phyloP scores from a whole-genome alignment of 1,284 basidiomycete genomes.

The Agaricales sp. region DNA sequence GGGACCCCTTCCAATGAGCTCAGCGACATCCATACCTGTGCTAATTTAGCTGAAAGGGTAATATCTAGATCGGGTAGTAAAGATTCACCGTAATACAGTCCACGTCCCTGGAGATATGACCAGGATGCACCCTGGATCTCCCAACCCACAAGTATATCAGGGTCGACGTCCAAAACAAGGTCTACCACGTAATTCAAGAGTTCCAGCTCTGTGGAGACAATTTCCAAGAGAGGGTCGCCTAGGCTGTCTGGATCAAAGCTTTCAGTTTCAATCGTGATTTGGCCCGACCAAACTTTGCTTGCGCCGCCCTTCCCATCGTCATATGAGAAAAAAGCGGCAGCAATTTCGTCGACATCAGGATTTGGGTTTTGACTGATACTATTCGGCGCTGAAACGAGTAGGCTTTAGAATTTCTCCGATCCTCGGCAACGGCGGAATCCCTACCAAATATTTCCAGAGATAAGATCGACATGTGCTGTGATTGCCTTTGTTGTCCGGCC shows the following conservation, averaged over 20 bases:
- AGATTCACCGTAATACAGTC: slow-evolving; percentile 43
- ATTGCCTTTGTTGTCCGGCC: slow-evolving; percentile 39
- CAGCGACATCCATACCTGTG: slow-evolving; percentile 59
- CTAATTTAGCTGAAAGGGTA: slow-evolving; percentile 6
- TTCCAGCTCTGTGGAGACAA: slow-evolving; percentile 62
- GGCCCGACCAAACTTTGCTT: not conserved
- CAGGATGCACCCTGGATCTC: slow-evolving; percentile 85
- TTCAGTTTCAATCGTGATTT: slow-evolving; percentile 32
- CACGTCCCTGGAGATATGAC: slow-evolving; percentile 82
- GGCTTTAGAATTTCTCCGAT: not conserved
- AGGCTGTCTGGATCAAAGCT: slow-evolving; percentile 34
- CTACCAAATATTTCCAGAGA: slow-evolving; percentile 80
- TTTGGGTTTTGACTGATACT: slow-evolving; percentile 59
- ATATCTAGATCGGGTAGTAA: not conserved
- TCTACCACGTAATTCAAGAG: slow-evolving; percentile 77
- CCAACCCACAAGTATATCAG: slow-evolving; percentile 89
- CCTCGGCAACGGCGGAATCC: slow-evolving; percentile 11
- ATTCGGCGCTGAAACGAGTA: slow-evolving; percentile 44
- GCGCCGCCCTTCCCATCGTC: slow-evolving; percentile 21
- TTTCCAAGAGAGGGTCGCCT: slow-evolving; percentile 13
- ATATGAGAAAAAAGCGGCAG: slow-evolving; percentile 58
- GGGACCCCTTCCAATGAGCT: slow-evolving; percentile 64
- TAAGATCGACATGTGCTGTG: slow-evolving; percentile 71
- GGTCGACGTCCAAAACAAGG: slow-evolving; percentile 70
- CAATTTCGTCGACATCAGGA: slow-evolving; percentile 38